These are phyloP conservation scores for Lachnellula suecica DNA, from an alignment of 2,329 filamentous ascomycete genomes.

Conservation along the genomic window DNA sequence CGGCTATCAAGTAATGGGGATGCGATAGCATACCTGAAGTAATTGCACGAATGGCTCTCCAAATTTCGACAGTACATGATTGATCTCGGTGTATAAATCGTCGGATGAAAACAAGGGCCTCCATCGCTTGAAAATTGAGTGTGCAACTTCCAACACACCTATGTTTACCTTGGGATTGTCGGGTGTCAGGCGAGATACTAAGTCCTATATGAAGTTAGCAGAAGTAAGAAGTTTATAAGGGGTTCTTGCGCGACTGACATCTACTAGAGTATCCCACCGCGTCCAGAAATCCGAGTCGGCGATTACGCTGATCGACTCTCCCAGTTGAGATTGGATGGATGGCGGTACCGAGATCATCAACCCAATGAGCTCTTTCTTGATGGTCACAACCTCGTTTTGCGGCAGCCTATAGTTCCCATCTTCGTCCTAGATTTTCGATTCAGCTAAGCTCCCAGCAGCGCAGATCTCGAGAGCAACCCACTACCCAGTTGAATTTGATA, in stretches of 20 bases:
- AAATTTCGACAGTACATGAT: slow-evolving; percentile 88
- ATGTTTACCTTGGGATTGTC: slow-evolving; percentile 84
- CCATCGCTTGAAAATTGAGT: slow-evolving; percentile 97
- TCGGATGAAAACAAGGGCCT: slow-evolving; percentile 91
- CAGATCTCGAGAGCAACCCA: slow-evolving; percentile 40
- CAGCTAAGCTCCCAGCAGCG: slow-evolving; percentile 10
- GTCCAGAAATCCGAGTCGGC: slow-evolving; percentile 98
- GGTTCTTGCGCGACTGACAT: slow-evolving; percentile 49
- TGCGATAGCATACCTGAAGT: slow-evolving; percentile 59
- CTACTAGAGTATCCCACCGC: slow-evolving; percentile 92
- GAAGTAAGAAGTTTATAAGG: not conserved
- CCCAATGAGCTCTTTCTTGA: slow-evolving; percentile 93
- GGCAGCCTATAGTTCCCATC: slow-evolving; percentile 91
- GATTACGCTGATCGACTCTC: slow-evolving; percentile 95
- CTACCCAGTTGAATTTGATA: slow-evolving; percentile 88
- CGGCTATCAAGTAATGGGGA: slow-evolving; percentile 7
- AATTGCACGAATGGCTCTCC: slow-evolving; percentile 79
- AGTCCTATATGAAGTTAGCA: slow-evolving; percentile 55
- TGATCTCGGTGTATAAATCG: slow-evolving; percentile 90
- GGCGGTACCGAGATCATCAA: slow-evolving; percentile 92
- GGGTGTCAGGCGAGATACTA: slow-evolving; percentile 81
- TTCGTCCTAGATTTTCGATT: slow-evolving; percentile 60
- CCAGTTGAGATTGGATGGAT: slow-evolving; percentile 87
- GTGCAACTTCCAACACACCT: slow-evolving; percentile 93
- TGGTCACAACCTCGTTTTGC: slow-evolving; percentile 76